Evolutionary conservation across 768 basidiomycete genomes (phyloP).

Genomic region (Antrodiella citrinella): DNA sequence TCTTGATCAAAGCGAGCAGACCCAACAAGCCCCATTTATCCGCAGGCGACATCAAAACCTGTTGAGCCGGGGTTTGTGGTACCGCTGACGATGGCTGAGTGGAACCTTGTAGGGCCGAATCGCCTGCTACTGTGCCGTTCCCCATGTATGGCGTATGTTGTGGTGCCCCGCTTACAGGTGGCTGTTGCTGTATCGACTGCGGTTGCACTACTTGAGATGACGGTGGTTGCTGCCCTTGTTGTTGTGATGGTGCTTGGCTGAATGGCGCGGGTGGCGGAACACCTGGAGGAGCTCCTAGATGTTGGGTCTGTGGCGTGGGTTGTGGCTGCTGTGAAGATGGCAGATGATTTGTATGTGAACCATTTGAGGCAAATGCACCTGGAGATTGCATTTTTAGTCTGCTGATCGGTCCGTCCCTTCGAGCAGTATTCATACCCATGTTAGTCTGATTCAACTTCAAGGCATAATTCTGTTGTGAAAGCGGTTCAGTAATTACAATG

Average conservation of each 20-base stretch:
- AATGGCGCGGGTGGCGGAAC: constrained; percentile 33
- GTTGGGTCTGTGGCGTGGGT: constrained; percentile 27
- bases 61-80: constrained; percentile 87
- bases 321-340: constrained; percentile 16
- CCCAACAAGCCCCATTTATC: constrained; percentile 93
- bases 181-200: constrained; percentile 15
- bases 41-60: constrained; percentile 85
- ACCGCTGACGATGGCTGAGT: constrained; percentile 35
- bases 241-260: constrained; percentile 28
- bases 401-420: neutral
- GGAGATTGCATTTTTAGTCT: neutral
- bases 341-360: constrained; percentile 29
- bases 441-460: constrained; percentile 45
- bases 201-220: constrained; percentile 11
- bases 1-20: constrained; percentile 81
- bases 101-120: constrained; percentile 24
- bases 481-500: too few species aligned
- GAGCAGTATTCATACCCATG: constrained; percentile 1
- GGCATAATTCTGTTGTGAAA: constrained; percentile 21
- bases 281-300: constrained; percentile 44
- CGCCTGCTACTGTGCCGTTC: constrained; percentile 23
- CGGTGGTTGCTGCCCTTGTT: constrained; percentile 12
- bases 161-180: constrained; percentile 16
- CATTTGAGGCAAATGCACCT: constrained; percentile 30
- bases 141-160: constrained; percentile 21